Conservation (phyloP, 192 early-diverging fungal species). For the Spinellus fusiger region DNA sequence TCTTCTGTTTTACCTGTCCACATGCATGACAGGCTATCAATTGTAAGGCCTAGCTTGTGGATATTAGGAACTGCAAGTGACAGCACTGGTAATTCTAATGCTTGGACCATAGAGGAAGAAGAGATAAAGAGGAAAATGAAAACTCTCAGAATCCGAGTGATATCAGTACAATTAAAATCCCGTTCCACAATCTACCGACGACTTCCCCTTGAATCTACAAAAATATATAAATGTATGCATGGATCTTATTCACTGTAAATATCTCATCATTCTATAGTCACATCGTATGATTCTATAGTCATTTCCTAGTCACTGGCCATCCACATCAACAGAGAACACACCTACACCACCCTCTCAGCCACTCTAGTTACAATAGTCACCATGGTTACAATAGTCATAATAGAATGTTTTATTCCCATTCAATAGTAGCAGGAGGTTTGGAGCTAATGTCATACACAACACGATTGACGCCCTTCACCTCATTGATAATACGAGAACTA, state of each 20-base stretch:
- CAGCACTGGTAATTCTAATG: conserved; percentile 13
- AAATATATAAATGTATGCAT: no score
- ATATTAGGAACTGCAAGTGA: conserved; percentile 15
- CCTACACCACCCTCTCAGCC: no score
- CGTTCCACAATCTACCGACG: neutral
- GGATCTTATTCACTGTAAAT: neutral
- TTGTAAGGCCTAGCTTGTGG: conserved; percentile 5
- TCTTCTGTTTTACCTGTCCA: conserved; percentile 15
- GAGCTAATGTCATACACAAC: conserved; percentile 95
- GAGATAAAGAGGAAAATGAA: neutral
- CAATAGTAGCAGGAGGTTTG: conserved; percentile 98
- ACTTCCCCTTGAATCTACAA: no score
- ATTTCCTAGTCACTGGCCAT: no score
- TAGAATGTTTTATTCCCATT: conserved; percentile 76
- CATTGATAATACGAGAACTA: conserved; percentile 95
- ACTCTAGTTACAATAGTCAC: neutral
- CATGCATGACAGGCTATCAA: conserved; percentile 14
- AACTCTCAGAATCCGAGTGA: neutral
- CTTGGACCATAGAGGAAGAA: neutral
- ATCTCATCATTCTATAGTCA: neutral
- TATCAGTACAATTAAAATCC: neutral
- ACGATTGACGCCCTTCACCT: conserved; percentile 97
- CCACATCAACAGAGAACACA: no score
- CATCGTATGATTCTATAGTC: no score
- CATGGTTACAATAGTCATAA: neutral